Conservation (phyloP, 306 rosid genomes). For the Astragalus glycyphyllos region DNA sequence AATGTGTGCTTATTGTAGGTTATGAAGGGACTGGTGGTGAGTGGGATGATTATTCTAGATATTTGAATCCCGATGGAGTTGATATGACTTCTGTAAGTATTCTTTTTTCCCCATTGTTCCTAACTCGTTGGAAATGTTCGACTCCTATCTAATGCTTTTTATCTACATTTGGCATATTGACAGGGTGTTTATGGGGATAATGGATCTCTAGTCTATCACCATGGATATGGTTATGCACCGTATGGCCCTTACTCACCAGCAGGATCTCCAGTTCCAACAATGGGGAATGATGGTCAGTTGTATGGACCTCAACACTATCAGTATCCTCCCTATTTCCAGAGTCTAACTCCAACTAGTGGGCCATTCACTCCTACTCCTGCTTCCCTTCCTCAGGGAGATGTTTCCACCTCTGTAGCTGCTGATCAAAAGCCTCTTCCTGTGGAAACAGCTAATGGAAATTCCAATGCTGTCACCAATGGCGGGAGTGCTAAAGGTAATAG, state of each 20-base stretch:
- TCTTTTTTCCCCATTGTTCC: background rate
- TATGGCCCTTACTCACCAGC: conserved; percentile 94
- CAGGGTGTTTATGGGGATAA: conserved; percentile 95
- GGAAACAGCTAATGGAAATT: conserved; percentile 68
- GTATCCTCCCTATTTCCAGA: conserved; percentile 92
- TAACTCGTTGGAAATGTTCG: background rate
- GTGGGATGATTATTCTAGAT: conserved; percentile 88
- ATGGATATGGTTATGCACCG: conserved; percentile 88
- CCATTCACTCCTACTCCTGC: conserved; percentile 60
- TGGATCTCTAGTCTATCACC: conserved; percentile 83
- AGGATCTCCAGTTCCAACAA: conserved; percentile 89
- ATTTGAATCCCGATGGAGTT: conserved; percentile 77
- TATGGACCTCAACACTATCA: conserved; percentile 97
- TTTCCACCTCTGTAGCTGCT: conserved; percentile 66
- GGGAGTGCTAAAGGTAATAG: conserved; percentile 64
- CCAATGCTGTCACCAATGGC: conserved; percentile 60
- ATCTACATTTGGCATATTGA: background rate
- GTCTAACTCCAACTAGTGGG: conserved; percentile 77
- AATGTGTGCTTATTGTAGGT: conserved; percentile 46
- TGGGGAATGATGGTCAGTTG: conserved; percentile 93
- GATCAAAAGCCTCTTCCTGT: conserved; percentile 79
- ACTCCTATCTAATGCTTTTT: background rate
- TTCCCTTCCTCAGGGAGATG: conserved; percentile 65
- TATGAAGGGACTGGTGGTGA: conserved; percentile 72
- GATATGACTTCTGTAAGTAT: conserved; percentile 79